Evolutionary conservation across 164 flowering plant species (phyloP), one percentile per base, ranked within the genome.

Genomic region (Pachysandra terminalis): DNA sequence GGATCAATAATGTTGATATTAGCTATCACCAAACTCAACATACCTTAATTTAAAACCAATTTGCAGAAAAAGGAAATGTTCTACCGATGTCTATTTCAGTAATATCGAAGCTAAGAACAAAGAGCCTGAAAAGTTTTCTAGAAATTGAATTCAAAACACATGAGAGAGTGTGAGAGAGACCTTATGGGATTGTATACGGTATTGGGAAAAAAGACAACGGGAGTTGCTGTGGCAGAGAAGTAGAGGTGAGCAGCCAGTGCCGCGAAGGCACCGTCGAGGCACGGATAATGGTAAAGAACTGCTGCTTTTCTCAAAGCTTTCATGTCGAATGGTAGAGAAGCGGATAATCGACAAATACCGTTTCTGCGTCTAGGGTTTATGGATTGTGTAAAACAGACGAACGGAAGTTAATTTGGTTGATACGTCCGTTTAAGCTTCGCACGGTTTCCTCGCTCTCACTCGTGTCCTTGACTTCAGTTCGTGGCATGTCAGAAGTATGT

Each of bases 231-330:
- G 59, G 91, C 79, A 2, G 88, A 81, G 78, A 90, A 89, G 78
- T 83, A 90, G 54, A 93, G 86, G 59, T 90, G 86, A 23, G 98
- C 95, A 1, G 96, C 96, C 13, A 90, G 77, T 21, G 98, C 98
- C 0, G 92, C 93, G 61, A 90, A 90, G 2, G 84, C 93, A 51
- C 96, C 98, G 64, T 93, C 98, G 0, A 91, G 95, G 65, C 98
- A 93, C 0, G 98, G 98, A 40, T 89, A 93, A 79, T 93, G 98
- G 75, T 93, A 90, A 0, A 90, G 77, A 9, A 90, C 87, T 1
- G 93, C 98, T 3, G 85, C 54, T 64, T 76, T 72, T 69, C 66
- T 70, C 66, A 56, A 14, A 56, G 41, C 61, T 13, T 37, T 37
- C 79, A 71, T 71, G 40, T 40, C 63, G 8, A 13, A 35, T 12